These are phyloP conservation scores for Fusarium sp. DNA, from an alignment of 2,329 filamentous ascomycete species.

Conservation along the genomic window DNA sequence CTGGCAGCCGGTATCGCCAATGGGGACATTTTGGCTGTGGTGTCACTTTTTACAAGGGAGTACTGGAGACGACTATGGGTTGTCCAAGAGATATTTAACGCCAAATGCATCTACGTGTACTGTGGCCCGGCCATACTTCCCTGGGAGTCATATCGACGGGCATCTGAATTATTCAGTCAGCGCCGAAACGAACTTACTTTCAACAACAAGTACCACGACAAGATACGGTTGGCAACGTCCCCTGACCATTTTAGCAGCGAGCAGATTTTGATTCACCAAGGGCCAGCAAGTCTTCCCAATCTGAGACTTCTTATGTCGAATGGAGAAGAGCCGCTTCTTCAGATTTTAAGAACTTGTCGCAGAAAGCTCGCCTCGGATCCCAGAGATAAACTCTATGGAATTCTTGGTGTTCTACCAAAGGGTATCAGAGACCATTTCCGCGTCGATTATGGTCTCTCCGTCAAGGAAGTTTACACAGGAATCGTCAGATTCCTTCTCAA, in stretches of 20 bases:
- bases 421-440: conserved; percentile 7
- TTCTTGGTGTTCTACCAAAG: conserved; percentile 17
- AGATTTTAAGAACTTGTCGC: conserved; percentile 19
- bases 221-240: not conserved
- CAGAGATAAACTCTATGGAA: conserved; percentile 22
- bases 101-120: conserved; percentile 12
- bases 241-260: conserved; percentile 23
- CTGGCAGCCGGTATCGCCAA: conserved; percentile 2
- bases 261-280: conserved; percentile 21
- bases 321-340: conserved; percentile 10
- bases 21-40: conserved; percentile 15
- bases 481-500: conserved; percentile 32
- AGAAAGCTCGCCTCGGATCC: conserved; percentile 24
- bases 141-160: conserved; percentile 15
- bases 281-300: conserved; percentile 10
- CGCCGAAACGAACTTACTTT: conserved; percentile 15
- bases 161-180: not conserved
- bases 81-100: conserved; percentile 30
- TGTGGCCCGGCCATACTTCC: conserved; percentile 11
- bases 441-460: conserved; percentile 18
- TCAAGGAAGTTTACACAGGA: conserved; percentile 32
- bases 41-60: conserved; percentile 24
- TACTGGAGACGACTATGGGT: conserved; percentile 33
- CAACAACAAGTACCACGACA: not conserved
- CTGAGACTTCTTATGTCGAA: not conserved